These are phyloP conservation scores for Chaetomium strumarium DNA, from an alignment of 2,329 filamentous ascomycete genomes.

Conservation along the genomic window DNA sequence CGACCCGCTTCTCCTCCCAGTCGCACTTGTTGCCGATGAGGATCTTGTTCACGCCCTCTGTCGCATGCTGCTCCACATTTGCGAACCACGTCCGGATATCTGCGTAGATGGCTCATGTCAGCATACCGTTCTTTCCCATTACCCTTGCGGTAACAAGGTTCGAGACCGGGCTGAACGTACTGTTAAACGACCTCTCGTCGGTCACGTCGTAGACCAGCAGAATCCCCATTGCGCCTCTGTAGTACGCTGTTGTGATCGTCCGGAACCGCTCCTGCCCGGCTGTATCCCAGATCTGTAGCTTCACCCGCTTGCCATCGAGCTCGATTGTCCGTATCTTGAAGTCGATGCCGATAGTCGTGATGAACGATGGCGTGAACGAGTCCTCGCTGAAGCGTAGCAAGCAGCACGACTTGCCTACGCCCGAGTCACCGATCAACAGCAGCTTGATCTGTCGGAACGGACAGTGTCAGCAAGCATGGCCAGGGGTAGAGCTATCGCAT, in stretches of 20 bases:
- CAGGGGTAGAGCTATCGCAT: neutral
- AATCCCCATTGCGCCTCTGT: slow-evolving; percentile 97
- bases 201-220: slow-evolving; percentile 97
- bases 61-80: slow-evolving; percentile 96
- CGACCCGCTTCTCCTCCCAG: slow-evolving; percentile 97
- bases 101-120: slow-evolving; percentile 34
- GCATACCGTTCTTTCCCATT: neutral
- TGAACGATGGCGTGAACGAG: slow-evolving; percentile 95
- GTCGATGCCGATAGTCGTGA: slow-evolving; percentile 98
- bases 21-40: slow-evolving; percentile 99
- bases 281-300: slow-evolving; percentile 99
- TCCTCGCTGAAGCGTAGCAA: slow-evolving; percentile 95
- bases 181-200: slow-evolving; percentile 91
- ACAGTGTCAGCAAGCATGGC: slow-evolving; percentile 9
- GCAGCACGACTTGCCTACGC: slow-evolving; percentile 96
- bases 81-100: slow-evolving; percentile 99
- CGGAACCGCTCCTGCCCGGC: slow-evolving; percentile 97
- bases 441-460: slow-evolving; percentile 72
- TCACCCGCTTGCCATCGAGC: slow-evolving; percentile 96
- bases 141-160: neutral
- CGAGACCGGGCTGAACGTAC: slow-evolving; percentile 45
- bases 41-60: slow-evolving; percentile 99
- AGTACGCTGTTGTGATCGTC: slow-evolving; percentile 98
- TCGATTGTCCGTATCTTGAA: slow-evolving; percentile 99
- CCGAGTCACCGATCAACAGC: slow-evolving; percentile 91